These are phyloP conservation scores for Boletus subcaerulescens DNA, from an alignment of 768 basidiomycete genomes.

Conservation along the genomic window DNA sequence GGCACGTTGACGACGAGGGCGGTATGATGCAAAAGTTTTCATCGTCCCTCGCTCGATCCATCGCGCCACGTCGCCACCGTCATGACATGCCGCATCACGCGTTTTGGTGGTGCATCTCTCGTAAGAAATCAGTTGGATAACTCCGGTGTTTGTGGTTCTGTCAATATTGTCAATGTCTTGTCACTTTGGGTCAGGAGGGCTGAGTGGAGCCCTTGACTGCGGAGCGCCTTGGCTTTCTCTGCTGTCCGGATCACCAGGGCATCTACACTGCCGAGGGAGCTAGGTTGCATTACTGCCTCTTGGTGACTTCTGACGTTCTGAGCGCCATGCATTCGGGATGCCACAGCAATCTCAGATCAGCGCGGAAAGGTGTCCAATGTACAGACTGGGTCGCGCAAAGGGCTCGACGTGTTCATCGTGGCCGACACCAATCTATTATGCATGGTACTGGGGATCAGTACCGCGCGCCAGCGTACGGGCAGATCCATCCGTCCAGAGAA, in stretches of 20 bases:
- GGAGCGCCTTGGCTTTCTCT: background rate
- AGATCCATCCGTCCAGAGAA: conserved; percentile 3
- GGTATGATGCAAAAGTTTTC: background rate
- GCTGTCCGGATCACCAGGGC: conserved; percentile 21
- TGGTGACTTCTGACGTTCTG: conserved; percentile 15
- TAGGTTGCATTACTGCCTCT: background rate
- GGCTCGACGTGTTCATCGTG: background rate
- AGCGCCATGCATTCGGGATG: background rate
- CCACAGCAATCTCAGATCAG: conserved; percentile 21
- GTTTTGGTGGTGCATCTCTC: conserved; percentile 3
- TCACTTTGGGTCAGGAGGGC: background rate
- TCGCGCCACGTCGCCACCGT: conserved; percentile 17
- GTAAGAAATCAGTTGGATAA: conserved; percentile 13
- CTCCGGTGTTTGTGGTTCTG: conserved; percentile 13
- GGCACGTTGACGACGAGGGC: conserved; percentile 5
- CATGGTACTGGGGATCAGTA: background rate
- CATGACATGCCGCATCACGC: conserved; percentile 1
- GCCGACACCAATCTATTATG: too few species aligned
- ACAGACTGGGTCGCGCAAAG: background rate
- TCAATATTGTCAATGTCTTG: background rate
- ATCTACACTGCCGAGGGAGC: conserved; percentile 12
- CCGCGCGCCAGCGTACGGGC: background rate
- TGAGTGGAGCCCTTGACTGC: background rate
- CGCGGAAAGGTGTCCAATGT: background rate
- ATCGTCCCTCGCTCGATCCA: conserved; percentile 13